Evolutionary conservation across 2,329 filamentous ascomycete species (phyloP).

Genomic region (Ophiostoma sp.): DNA sequence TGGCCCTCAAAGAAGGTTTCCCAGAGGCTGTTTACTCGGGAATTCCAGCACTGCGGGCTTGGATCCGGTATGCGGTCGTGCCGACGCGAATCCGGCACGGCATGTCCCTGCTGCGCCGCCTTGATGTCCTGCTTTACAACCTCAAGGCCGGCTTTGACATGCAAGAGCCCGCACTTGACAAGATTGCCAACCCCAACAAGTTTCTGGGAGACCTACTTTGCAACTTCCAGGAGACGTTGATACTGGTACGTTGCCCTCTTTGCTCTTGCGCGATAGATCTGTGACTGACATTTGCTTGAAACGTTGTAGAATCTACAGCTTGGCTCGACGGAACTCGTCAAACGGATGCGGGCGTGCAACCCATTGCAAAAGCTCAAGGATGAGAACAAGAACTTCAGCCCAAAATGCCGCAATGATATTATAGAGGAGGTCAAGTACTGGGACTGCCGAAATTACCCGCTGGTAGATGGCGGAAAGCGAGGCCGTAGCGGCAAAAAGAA

Average conservation of each 20-base stretch:
- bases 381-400: neutral
- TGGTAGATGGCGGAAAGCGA: neutral
- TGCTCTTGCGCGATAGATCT: neutral
- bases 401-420: neutral
- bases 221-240: neutral
- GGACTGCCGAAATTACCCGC: neutral
- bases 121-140: constrained; percentile 17
- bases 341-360: constrained; percentile 14
- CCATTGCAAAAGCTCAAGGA: constrained; percentile 10
- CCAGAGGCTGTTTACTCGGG: constrained; percentile 15
- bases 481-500: neutral
- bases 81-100: constrained; percentile 19
- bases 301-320: neutral
- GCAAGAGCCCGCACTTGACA: neutral
- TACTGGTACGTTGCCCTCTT: neutral
- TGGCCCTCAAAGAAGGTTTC: constrained; percentile 6
- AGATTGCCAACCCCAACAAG: neutral
- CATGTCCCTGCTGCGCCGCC: constrained; percentile 15
- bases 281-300: neutral
- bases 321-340: neutral
- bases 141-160: constrained; percentile 12
- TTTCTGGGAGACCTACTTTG: neutral
- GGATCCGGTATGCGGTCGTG: constrained; percentile 20
- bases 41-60: constrained; percentile 19
- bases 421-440: constrained; percentile 10